Evolutionary conservation across 2,329 filamentous ascomycete species (phyloP).

Genomic region (Pseudocercospora musae): DNA sequence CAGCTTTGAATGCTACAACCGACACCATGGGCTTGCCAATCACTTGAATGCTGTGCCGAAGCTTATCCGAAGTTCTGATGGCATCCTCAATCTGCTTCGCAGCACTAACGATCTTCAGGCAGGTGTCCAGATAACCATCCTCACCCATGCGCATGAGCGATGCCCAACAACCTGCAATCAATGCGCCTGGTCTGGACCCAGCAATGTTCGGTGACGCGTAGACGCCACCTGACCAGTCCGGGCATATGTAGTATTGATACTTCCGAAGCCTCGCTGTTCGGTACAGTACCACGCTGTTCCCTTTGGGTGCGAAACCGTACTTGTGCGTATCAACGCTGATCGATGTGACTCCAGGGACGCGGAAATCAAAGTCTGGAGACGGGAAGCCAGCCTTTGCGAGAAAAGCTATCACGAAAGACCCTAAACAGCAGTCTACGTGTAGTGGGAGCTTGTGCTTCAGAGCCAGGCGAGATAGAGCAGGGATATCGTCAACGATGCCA

Average conservation of each 20-base stretch:
- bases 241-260: constrained; percentile 94
- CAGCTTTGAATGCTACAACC: constrained; percentile 81
- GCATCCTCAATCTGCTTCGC: constrained; percentile 77
- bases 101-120: constrained; percentile 80
- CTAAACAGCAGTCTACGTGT: constrained; percentile 96
- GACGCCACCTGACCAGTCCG: constrained; percentile 92
- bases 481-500: constrained; percentile 94
- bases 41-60: constrained; percentile 72
- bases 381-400: constrained; percentile 93
- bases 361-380: constrained; percentile 85
- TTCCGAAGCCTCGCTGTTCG: constrained; percentile 72
- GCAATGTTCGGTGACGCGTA: constrained; percentile 92
- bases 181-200: constrained; percentile 83
- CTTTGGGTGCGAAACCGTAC: constrained; percentile 97
- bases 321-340: constrained; percentile 98
- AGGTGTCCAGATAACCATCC: constrained; percentile 80
- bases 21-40: constrained; percentile 83
- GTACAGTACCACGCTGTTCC: constrained; percentile 91
- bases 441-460: constrained; percentile 75
- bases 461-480: constrained; percentile 77
- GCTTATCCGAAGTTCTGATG: constrained; percentile 64
- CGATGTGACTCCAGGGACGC: constrained; percentile 86
- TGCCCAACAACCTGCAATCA: constrained; percentile 96
- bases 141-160: constrained; percentile 86
- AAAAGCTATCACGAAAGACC: constrained; percentile 90